Evolutionary conservation across 2,329 filamentous ascomycete species (phyloP).

Genomic region (Neophaeococcomyces mojaviensis): DNA sequence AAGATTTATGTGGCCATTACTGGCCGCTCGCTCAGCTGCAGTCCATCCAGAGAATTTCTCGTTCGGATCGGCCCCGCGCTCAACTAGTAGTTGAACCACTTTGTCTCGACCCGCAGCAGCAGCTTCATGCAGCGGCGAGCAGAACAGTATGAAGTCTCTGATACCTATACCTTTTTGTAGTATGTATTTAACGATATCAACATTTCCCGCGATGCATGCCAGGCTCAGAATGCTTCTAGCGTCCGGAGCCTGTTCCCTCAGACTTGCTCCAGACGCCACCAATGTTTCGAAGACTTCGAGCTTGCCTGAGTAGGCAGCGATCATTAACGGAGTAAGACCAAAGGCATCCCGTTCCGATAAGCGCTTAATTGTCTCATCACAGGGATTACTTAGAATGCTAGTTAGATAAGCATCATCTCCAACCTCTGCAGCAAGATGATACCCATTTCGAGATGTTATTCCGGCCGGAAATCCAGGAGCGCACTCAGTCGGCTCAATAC

Average conservation of each 20-base stretch:
- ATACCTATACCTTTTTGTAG: background rate
- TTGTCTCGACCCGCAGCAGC: too few relatives aligned
- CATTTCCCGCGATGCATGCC: conserved; percentile 5
- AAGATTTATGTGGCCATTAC: too few relatives aligned
- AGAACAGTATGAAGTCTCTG: background rate
- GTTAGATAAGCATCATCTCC: conserved; percentile 1
- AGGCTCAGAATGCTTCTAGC: conserved; percentile 4
- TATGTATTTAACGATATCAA: background rate
- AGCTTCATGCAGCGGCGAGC: conserved; percentile 8
- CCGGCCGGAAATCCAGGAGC: background rate
- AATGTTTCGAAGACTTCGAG: background rate
- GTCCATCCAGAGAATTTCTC: too few relatives aligned
- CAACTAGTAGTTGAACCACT: too few relatives aligned
- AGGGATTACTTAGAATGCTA: too few relatives aligned
- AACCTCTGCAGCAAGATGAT: conserved; percentile 1
- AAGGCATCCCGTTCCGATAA: conserved; percentile 1
- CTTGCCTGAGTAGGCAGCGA: background rate
- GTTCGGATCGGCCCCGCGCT: too few relatives aligned
- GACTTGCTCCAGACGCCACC: background rate
- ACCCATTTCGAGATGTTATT: conserved; percentile 1
- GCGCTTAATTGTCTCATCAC: too few relatives aligned
- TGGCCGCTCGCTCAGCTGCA: too few relatives aligned
- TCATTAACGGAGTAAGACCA: conserved; percentile 5
- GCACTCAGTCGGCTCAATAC: background rate
- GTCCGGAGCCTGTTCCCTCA: background rate